Evolutionary conservation across 1,139 yeast genomes (phyloP).

Genomic region (Torulaspora pretoriensis): DNA sequence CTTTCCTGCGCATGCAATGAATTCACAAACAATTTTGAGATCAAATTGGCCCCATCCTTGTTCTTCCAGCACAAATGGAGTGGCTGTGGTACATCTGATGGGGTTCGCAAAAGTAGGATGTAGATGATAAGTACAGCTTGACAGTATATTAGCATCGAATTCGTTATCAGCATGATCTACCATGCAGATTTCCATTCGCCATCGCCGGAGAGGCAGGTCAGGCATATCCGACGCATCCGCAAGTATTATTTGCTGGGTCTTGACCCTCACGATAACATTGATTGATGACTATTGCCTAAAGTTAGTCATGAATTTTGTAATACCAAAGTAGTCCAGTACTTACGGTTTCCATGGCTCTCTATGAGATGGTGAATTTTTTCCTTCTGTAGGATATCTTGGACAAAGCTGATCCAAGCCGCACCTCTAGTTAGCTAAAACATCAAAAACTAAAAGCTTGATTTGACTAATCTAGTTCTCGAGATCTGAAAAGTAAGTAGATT

Average conservation of each 20-base stretch:
- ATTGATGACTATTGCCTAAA: constrained; percentile 39
- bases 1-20: constrained; percentile 78
- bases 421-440: neutral
- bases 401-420: neutral
- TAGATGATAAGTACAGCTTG: constrained; percentile 79
- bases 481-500: no score
- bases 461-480: no score
- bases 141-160: constrained; percentile 76
- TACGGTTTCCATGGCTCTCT: constrained; percentile 7
- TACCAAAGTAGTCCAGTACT: neutral
- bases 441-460: no score
- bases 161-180: constrained; percentile 77
- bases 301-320: neutral
- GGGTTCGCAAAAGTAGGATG: constrained; percentile 95
- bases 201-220: constrained; percentile 86
- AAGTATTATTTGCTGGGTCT: constrained; percentile 77
- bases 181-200: constrained; percentile 73
- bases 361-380: neutral
- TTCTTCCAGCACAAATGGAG: constrained; percentile 86
- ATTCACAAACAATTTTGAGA: constrained; percentile 67
- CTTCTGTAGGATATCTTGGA: neutral
- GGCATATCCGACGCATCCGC: constrained; percentile 74
- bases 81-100: constrained; percentile 63
- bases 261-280: constrained; percentile 78
- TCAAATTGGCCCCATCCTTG: constrained; percentile 99